Conservation (phyloP, 192 early-diverging fungal species). For the Rhizoclosmatium sp. region DNA sequence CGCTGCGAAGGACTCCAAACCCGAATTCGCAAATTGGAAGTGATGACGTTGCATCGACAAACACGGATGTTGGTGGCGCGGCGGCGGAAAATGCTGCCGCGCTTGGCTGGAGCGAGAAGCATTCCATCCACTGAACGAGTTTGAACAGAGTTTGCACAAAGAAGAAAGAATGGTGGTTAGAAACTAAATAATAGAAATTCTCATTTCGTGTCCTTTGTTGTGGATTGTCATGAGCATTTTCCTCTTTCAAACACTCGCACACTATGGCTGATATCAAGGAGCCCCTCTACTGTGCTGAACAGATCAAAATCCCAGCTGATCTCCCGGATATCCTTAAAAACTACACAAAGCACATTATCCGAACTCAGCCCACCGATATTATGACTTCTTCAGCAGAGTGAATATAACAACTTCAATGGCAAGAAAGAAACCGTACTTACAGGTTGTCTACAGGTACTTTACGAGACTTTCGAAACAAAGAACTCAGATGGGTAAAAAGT, state of each 20-base stretch:
- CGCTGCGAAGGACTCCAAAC: no score
- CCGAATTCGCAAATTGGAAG: no score
- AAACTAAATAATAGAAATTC: no score
- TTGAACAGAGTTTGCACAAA: no score
- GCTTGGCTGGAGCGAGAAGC: no score
- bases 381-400: constrained; percentile 52
- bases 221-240: no score
- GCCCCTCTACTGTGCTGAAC: constrained; percentile 60
- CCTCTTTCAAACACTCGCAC: not conserved
- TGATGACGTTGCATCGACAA: no score
- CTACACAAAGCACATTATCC: constrained; percentile 61
- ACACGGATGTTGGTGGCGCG: no score
- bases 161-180: no score
- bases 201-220: no score
- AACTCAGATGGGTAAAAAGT: constrained; percentile 32
- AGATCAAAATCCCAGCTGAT: constrained; percentile 62
- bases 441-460: constrained; percentile 48
- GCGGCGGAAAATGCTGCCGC: no score
- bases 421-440: not conserved
- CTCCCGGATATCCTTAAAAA: constrained; percentile 63
- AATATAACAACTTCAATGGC: constrained; percentile 22
- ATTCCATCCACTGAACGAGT: no score
- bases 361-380: constrained; percentile 57
- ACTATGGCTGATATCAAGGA: constrained; percentile 34
- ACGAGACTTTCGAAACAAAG: constrained; percentile 48